Percentiles rank a stretch among this genome's conserved stretches.
These are phyloP conservation scores for Pugionium dolabratum DNA, from an alignment of 345 rosid species.

Conservation along the genomic window DNA sequence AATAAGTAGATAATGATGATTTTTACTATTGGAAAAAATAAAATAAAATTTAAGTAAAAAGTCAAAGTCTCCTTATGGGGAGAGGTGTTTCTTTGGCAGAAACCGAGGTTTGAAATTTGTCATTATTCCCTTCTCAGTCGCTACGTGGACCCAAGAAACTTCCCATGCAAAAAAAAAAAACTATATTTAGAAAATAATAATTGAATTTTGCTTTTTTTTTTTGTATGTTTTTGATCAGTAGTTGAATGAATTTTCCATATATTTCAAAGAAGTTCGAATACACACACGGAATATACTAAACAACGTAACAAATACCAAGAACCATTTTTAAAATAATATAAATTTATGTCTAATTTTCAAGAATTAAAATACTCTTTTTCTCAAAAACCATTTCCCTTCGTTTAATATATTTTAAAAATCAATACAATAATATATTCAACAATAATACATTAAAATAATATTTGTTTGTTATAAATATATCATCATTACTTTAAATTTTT, in stretches of 20 bases:
- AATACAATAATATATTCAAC: too few species aligned
- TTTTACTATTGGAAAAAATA: background rate
- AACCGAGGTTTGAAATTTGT: constrained; percentile 38
- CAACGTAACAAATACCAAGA: background rate
- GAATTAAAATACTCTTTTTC: too few species aligned
- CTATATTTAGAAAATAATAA: background rate
- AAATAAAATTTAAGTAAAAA: constrained; percentile 19
- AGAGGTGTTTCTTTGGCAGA: constrained; percentile 35
- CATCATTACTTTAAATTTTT: too few species aligned
- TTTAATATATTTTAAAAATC: too few species aligned
- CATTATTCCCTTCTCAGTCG: constrained; percentile 39
- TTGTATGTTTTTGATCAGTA: background rate
- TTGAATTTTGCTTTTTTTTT: background rate
- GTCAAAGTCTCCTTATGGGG: constrained; percentile 39
- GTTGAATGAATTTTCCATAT: too few species aligned
- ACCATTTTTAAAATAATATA: too few species aligned
- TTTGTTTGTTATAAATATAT: too few species aligned
- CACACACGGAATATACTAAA: background rate
- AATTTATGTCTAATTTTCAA: too few species aligned
- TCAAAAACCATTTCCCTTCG: too few species aligned
- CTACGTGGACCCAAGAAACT: constrained; percentile 34
- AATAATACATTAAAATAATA: too few species aligned
- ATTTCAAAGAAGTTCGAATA: background rate
- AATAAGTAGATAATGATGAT: constrained; percentile 31
- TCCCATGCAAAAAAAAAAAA: constrained; percentile 16